Evolutionary conservation across 176 grass and related monocot species (phyloP), one percentile per base, ranked within the genome.

Genomic region (Bolboschoenus planiculmis): DNA sequence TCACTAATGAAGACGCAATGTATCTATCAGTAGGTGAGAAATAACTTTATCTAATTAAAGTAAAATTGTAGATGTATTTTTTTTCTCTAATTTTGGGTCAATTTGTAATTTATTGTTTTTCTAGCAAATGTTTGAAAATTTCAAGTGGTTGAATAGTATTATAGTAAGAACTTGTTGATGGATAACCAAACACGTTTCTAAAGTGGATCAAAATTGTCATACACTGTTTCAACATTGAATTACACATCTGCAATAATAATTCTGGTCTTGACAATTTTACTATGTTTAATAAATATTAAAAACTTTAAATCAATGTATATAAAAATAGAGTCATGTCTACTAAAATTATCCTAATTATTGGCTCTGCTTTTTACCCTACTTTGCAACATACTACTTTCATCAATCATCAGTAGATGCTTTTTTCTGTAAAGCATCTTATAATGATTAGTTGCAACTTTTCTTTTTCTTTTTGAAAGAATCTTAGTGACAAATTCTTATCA

Each of bases 401-500:
- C 31, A 75, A 47, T 73, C 40, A 62, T 27, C 21, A 31, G 26
- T 30, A 62, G 27, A 11, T 62, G 30, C 13, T 3, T 61, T 23
- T 61, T 61, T 61, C 24, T 30, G 9, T 43, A 43, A 71, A 71
- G 36, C 36, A 71, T 71, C 35, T 61, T n/a, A n/a, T n/a, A n/a
- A 61, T 29, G 26, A n/a, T 76, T 50, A 51, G 14, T 51, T 53
- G 4, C 33, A 53, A n/a, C 3, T 4, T 74, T 29, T 27, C 6
- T 4, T 24, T 44, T 50, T 31, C 3, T 1, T 53, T 76, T 18
- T 3, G 9, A 56, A 81, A 1, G n/a, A 56, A 27, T 55, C 71
- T 9, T 65, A 47, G 16, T 66, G 57, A 11, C 84, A 47, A 67
- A 67, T 59, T 78, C 85, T 87, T 88, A 99, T 93, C 97, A 86